Evolutionary conservation across 768 basidiomycete species (phyloP), one percentile per base, ranked within the genome.

Genomic region (Tylopilus vinaceipallidus): DNA sequence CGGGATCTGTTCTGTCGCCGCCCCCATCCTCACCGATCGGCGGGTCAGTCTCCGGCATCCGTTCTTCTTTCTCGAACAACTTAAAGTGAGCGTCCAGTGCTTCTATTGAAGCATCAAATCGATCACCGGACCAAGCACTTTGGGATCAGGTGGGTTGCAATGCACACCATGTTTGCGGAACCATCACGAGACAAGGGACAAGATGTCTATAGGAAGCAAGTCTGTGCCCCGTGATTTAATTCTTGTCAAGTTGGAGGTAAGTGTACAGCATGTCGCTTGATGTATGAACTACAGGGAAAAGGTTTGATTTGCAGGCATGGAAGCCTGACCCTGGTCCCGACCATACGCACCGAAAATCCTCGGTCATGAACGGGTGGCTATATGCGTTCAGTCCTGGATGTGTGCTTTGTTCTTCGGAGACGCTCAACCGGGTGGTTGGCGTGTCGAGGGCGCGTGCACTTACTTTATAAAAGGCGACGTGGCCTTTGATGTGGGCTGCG

Each of bases 401-500:
- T 30, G 5, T 0, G 64, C 59, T 42, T 64, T 62, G 55, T 50
- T 48, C 61, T 62, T 47, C 7, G 14, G 32, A 24, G 35, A 40
- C 6, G 19, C 4, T 53, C 35, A 53, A 41, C 24, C 26, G 4
- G 40, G n/a, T n/a, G n/a, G n/a, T n/a, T n/a, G n/a, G n/a, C n/a
- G n/a, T n/a, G n/a, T 44, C 5, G 14, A 29, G 27, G 6, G n/a
- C 22, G 33, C 14, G 17, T 7, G 27, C n/a, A 19, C 59, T 63
- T 50, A 81, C 87, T 77, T 88, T 88, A 74, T 91, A 87, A 62
- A 91, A 90, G 0, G 88, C 90, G 19, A 90, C 73, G 60, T 83
- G 81, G 10, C 74, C 74, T 64, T 85, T 76, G 60, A 91, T 86
- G 6, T 77, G 61, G 41, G 78, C 72, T 0, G 87, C 88, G 53